A percentile compares a stretch with the other conserved stretches of the same genome.
phyloP scores from a whole-genome alignment of 192 early-diverging fungal species.

The Jimgerdemannia lactiflua region DNA sequence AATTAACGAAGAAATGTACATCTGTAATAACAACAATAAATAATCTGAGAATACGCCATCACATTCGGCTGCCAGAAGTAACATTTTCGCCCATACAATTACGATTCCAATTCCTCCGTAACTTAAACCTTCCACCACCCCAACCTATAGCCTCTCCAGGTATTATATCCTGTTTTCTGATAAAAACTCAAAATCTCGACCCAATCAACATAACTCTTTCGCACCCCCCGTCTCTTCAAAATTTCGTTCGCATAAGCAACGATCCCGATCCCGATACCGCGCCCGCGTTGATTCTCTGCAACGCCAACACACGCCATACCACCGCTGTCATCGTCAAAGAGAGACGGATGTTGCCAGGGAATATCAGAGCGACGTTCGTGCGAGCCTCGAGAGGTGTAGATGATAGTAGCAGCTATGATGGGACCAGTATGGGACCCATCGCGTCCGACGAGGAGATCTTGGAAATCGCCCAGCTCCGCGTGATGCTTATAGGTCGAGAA shows the following conservation, averaged over 20 bases:
- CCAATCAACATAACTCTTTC: conserved; percentile 35
- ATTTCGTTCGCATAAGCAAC: conserved; percentile 32
- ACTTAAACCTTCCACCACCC: conserved; percentile 1
- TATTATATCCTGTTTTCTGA: conserved; percentile 18
- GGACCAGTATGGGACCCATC: conserved; percentile 12
- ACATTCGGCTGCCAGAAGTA: no score
- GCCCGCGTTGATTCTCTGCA: conserved; percentile 24
- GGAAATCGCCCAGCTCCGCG: conserved; percentile 26
- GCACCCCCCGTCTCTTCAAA: conserved; percentile 21
- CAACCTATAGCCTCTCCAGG: conserved; percentile 25
- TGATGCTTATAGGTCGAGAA: conserved; percentile 33
- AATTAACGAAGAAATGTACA: no score
- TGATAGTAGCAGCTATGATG: conserved; percentile 21
- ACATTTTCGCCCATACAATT: no score
- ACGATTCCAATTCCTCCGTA: no score
- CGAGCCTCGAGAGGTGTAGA: conserved; percentile 20
- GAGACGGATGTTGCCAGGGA: conserved; percentile 18
- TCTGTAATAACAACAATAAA: no score
- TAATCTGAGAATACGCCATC: no score
- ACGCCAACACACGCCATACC: conserved; percentile 40
- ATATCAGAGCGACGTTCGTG: conserved; percentile 22
- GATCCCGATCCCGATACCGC: conserved; percentile 34
- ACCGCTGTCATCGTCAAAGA: conserved; percentile 26
- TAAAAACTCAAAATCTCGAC: conserved; percentile 31
- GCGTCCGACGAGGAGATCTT: conserved; percentile 29